phyloP scores from a whole-genome alignment of 129 eudicot genomes.

The Lactuca saligna region DNA sequence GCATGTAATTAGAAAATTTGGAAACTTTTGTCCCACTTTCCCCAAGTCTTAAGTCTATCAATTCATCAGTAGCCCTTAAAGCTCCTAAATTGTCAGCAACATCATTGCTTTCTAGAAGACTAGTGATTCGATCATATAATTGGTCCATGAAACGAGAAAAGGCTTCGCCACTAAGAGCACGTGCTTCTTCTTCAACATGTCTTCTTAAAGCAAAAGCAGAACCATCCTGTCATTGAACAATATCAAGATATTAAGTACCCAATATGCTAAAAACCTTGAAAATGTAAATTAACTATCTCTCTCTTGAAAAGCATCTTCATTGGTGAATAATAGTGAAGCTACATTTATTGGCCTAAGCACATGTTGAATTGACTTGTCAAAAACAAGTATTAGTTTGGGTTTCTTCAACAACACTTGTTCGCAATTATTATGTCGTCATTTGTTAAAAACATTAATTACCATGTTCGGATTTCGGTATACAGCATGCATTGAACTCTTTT shows the following conservation, averaged over 20 bases:
- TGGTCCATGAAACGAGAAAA: conserved; percentile 94
- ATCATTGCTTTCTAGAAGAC: conserved; percentile 79
- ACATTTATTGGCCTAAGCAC: conserved; percentile 23
- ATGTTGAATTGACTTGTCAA: background rate
- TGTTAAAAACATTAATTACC: conserved; percentile 14
- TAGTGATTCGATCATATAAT: conserved; percentile 76
- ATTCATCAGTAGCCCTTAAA: conserved; percentile 86
- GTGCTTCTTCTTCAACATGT: conserved; percentile 86
- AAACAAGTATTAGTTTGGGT: conserved; percentile 8
- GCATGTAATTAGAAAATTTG: conserved; percentile 77
- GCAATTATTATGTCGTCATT: background rate
- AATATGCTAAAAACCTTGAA: background rate
- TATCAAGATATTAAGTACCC: background rate
- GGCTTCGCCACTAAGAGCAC: conserved; percentile 85
- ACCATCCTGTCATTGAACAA: conserved; percentile 66
- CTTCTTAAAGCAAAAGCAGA: conserved; percentile 78
- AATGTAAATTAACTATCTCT: background rate
- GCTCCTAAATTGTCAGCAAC: conserved; percentile 93
- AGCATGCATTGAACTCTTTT: background rate
- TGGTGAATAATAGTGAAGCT: background rate
- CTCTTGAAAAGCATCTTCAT: conserved; percentile 3
- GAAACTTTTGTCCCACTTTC: conserved; percentile 94
- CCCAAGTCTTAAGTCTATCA: conserved; percentile 81
- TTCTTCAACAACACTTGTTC: background rate
- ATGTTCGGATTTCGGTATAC: background rate